phyloP scores from a whole-genome alignment of 306 rosid species.

The Alnus rubra region DNA sequence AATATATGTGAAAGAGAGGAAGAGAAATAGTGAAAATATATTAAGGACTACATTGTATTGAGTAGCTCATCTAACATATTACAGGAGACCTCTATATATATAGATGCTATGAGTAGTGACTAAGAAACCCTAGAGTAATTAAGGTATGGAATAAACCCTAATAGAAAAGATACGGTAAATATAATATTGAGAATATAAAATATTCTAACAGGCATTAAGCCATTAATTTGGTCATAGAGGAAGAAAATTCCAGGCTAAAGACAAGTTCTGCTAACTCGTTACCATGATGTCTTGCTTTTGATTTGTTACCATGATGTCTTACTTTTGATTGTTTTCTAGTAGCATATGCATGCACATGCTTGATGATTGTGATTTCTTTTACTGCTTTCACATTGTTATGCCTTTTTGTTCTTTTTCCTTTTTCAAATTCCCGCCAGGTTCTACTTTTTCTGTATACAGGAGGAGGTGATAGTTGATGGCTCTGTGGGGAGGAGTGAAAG shows the following conservation, averaged over 20 bases:
- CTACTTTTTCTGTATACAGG: slow-evolving; percentile 40
- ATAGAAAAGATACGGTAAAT: no score
- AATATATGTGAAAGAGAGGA: no score
- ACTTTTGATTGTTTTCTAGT: not conserved
- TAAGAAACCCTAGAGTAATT: no score
- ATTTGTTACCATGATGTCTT: not conserved
- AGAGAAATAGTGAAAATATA: no score
- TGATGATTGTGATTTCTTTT: not conserved
- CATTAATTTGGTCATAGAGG: not conserved
- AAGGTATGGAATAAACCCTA: no score
- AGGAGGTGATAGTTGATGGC: slow-evolving; percentile 60
- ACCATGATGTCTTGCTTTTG: slow-evolving; percentile 1
- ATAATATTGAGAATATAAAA: no score
- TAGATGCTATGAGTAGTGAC: no score
- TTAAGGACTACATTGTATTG: no score
- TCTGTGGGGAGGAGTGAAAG: slow-evolving; percentile 70
- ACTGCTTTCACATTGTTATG: not conserved
- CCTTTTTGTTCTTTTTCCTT: not conserved
- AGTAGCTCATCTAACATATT: no score
- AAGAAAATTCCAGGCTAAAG: not conserved
- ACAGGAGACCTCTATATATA: no score
- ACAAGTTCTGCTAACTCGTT: not conserved
- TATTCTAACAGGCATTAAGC: not conserved
- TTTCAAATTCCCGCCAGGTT: not conserved
- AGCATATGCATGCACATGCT: not conserved